Conservation (phyloP, 1,284 basidiomycete genomes). For the Irpex lacteus region DNA sequence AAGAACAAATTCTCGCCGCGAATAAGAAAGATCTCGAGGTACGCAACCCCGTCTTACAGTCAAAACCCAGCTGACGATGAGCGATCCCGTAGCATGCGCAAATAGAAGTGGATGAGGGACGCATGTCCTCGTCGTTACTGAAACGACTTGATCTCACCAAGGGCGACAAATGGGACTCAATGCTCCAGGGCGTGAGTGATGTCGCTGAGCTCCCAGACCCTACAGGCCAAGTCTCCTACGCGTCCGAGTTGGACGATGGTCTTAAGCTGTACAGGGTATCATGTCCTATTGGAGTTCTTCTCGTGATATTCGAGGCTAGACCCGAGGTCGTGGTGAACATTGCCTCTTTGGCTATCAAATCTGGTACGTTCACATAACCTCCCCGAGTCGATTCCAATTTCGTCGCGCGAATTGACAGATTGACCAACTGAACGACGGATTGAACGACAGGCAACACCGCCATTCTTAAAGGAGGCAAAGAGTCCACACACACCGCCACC, state of each 20-base stretch:
- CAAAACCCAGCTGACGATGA: background rate
- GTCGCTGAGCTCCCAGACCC: constrained; percentile 88
- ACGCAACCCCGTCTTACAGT: constrained; percentile 13
- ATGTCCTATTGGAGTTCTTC: constrained; percentile 94
- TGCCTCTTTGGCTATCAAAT: constrained; percentile 94
- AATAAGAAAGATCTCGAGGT: constrained; percentile 83
- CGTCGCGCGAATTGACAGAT: background rate
- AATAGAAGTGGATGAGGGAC: constrained; percentile 75
- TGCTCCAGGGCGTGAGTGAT: constrained; percentile 88
- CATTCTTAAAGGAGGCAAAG: constrained; percentile 96
- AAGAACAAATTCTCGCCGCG: constrained; percentile 71
- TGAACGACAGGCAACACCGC: constrained; percentile 77
- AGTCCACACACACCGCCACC: constrained; percentile 77
- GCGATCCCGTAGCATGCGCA: constrained; percentile 62
- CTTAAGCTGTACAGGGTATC: constrained; percentile 93
- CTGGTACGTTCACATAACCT: constrained; percentile 53
- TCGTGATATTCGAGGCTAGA: constrained; percentile 97
- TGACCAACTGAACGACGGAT: background rate
- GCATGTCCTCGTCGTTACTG: constrained; percentile 80
- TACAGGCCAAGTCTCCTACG: constrained; percentile 85
- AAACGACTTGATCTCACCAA: constrained; percentile 85
- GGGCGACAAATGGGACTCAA: constrained; percentile 90
- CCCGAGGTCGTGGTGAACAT: constrained; percentile 99
- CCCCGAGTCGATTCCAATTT: background rate
- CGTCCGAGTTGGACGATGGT: constrained; percentile 81